These are phyloP conservation scores for Quercus glauca DNA, from an alignment of 306 rosid species.

Conservation along the genomic window DNA sequence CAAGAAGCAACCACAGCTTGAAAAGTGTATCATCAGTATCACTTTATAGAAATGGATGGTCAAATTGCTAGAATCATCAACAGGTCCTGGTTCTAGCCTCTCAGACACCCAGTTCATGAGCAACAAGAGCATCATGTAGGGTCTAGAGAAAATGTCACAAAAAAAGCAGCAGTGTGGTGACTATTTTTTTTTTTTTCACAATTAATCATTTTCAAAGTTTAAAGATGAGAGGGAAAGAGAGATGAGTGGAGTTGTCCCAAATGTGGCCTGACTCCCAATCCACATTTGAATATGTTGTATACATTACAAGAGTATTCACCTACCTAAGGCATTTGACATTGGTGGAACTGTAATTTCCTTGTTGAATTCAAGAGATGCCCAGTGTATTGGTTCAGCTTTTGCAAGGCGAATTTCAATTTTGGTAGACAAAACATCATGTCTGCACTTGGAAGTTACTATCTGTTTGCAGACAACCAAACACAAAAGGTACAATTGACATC, in stretches of 20 bases:
- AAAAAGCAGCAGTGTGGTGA: not conserved
- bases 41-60: not conserved
- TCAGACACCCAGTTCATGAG: not conserved
- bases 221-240: not conserved
- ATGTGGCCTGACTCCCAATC: not conserved
- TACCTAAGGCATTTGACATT: conserved; percentile 50
- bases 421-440: conserved; percentile 55
- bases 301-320: conserved; percentile 6
- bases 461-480: conserved; percentile 31
- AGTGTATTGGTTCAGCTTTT: conserved; percentile 57
- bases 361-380: conserved; percentile 71
- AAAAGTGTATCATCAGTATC: not conserved
- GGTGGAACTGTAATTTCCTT: conserved; percentile 34
- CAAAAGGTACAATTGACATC: conserved; percentile 16
- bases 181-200: not conserved
- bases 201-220: not conserved
- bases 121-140: not conserved
- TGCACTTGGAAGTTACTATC: conserved; percentile 63
- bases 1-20: not conserved
- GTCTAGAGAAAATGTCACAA: not conserved
- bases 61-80: not conserved
- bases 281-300: not conserved
- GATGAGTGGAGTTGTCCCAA: not conserved
- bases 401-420: conserved; percentile 80
- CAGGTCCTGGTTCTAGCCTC: not conserved